Percentiles rank a stretch among this genome's conserved stretches.
Evolutionary conservation across 257 asterid species (phyloP).

Genomic region (Lycium barbarum): DNA sequence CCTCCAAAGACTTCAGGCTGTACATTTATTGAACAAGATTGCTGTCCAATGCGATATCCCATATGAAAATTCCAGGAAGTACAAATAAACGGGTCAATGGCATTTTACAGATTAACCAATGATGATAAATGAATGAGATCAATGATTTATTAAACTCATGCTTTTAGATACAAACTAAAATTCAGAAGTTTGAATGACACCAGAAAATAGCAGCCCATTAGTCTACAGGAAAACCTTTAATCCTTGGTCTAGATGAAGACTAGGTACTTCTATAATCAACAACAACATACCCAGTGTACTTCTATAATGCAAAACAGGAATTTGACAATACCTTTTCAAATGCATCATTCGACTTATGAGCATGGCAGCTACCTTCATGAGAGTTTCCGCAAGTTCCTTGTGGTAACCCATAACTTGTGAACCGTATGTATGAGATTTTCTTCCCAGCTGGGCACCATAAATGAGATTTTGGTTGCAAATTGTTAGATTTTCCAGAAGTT

Average conservation of each 20-base stretch:
- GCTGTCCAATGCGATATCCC: constrained; percentile 19
- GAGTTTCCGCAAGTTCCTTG: constrained; percentile 32
- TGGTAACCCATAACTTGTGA: constrained; percentile 33
- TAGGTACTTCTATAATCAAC: neutral
- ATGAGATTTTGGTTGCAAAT: constrained; percentile 29
- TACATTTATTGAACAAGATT: constrained; percentile 27
- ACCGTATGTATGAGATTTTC: constrained; percentile 30
- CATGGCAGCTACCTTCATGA: constrained; percentile 26
- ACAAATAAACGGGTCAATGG: constrained; percentile 11
- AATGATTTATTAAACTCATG: neutral
- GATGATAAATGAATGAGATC: constrained; percentile 9
- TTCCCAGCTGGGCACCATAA: constrained; percentile 5
- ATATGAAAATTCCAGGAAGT: neutral
- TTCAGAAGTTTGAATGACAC: neutral
- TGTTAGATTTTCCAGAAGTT: constrained; percentile 8
- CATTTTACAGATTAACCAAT: neutral
- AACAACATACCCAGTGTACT: neutral
- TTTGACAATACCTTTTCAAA: constrained; percentile 30
- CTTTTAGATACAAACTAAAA: neutral
- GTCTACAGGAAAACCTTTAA: constrained; percentile 3
- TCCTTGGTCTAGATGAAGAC: neutral
- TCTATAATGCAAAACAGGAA: neutral
- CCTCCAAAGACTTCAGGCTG: constrained; percentile 22
- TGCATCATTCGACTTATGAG: constrained; percentile 7
- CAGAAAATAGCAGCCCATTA: neutral